A percentile compares a stretch with the other conserved stretches of the same genome.
Conservation (phyloP, 495 filamentous ascomycete species). For the Collariella sp. region DNA sequence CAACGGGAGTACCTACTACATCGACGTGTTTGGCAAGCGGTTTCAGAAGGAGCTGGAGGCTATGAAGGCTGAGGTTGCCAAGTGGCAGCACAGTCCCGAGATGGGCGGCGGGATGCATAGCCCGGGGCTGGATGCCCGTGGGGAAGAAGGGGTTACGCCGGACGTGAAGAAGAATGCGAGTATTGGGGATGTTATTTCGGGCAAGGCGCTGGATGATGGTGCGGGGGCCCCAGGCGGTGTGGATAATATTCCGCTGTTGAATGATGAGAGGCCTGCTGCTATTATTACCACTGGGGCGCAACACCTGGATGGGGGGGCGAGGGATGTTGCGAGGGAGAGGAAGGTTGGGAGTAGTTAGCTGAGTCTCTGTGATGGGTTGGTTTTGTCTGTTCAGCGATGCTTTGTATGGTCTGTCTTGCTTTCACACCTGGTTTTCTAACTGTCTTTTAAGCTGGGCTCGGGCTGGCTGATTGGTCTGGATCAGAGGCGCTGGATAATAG, state of each 20-base stretch:
- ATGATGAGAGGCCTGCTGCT: slow-evolving; percentile 32
- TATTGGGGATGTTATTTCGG: slow-evolving; percentile 15
- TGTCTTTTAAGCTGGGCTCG: neutral
- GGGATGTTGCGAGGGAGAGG: slow-evolving; percentile 36
- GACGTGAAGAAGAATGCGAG: slow-evolving; percentile 10
- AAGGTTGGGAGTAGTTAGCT: slow-evolving; percentile 18
- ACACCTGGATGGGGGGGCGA: slow-evolving; percentile 28
- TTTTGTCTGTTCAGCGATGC: slow-evolving; percentile 9
- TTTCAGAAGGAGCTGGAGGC: slow-evolving; percentile 95
- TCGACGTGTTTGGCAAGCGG: slow-evolving; percentile 90
- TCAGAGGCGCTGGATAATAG: neutral
- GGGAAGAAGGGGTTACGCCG: slow-evolving; percentile 1
- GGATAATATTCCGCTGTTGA: slow-evolving; percentile 49
- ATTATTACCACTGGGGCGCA: slow-evolving; percentile 36
- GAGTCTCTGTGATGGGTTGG: slow-evolving; percentile 5
- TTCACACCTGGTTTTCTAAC: too few relatives aligned
- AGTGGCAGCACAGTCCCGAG: slow-evolving; percentile 64
- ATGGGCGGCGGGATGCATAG: slow-evolving; percentile 24
- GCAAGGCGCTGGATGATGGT: slow-evolving; percentile 10
- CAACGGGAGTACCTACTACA: slow-evolving; percentile 94
- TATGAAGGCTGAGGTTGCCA: slow-evolving; percentile 79
- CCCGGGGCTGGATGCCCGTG: slow-evolving; percentile 33
- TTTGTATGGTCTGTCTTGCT: neutral
- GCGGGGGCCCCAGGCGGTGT: slow-evolving; percentile 28
- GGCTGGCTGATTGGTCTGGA: neutral